These are phyloP conservation scores for Psilocybe cubensis DNA, from an alignment of 768 basidiomycete genomes.

Conservation along the genomic window DNA sequence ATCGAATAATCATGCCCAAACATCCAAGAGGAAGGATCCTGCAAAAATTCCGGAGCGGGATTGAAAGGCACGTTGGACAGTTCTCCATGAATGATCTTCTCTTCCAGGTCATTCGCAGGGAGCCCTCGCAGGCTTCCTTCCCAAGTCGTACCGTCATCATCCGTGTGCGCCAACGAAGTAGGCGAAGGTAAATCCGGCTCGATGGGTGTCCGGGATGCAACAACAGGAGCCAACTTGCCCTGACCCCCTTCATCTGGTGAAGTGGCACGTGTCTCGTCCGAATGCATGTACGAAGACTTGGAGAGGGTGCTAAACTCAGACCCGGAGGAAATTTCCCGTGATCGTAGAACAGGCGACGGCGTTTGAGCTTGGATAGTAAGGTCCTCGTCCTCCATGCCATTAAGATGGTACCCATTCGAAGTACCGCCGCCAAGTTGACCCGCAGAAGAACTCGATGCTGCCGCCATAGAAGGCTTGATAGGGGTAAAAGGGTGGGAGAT, in stretches of 20 bases:
- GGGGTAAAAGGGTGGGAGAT: conserved; percentile 48
- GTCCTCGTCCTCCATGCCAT: conserved; percentile 57
- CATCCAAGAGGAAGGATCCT: conserved; percentile 56
- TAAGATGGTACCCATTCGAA: conserved; percentile 39
- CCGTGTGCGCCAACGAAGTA: conserved; percentile 50
- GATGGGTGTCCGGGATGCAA: conserved; percentile 34
- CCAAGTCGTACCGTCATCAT: conserved; percentile 62
- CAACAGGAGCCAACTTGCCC: conserved; percentile 28
- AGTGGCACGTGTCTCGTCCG: conserved; percentile 53
- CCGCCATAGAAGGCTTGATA: conserved; percentile 48
- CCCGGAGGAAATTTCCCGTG: conserved; percentile 46
- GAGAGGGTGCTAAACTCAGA: conserved; percentile 57
- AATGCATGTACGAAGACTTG: conserved; percentile 47
- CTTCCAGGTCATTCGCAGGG: conserved; percentile 43
- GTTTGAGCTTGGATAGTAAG: conserved; percentile 58
- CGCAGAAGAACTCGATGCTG: conserved; percentile 33
- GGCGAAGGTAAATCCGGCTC: conserved; percentile 55
- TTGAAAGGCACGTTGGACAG: conserved; percentile 53
- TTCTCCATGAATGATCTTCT: conserved; percentile 57
- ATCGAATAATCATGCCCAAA: conserved; percentile 78
- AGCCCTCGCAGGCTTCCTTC: conserved; percentile 50
- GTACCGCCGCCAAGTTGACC: conserved; percentile 34
- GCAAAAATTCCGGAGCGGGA: conserved; percentile 37
- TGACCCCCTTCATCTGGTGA: conserved; percentile 49
- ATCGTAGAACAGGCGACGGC: conserved; percentile 32